Evolutionary conservation across 83 land plant species (phyloP).

Genomic region (Picea abies): DNA sequence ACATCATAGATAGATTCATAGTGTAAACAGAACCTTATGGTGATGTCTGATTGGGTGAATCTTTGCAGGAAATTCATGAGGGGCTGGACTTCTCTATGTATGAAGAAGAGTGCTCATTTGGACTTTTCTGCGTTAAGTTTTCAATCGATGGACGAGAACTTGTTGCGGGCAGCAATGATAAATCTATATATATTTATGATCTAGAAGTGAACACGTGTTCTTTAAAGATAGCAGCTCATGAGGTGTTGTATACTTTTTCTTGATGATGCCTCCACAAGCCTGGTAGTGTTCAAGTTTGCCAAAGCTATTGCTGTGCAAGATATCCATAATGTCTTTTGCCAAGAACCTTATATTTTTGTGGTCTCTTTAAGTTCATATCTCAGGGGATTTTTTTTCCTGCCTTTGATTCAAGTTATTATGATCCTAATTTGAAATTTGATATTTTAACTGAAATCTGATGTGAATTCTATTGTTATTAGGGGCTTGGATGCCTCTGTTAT

Average conservation of each 20-base stretch:
- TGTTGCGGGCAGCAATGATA: constrained; percentile 86
- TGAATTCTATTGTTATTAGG: not conserved
- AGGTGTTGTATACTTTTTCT: constrained; percentile 38
- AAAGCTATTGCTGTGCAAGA: not conserved
- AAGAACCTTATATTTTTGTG: not conserved
- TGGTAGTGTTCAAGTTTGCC: not conserved
- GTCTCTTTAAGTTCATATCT: no score
- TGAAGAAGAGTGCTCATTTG: constrained; percentile 61
- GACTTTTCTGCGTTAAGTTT: constrained; percentile 85
- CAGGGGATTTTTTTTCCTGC: no score
- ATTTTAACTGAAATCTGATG: no score
- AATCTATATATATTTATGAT: constrained; percentile 90
- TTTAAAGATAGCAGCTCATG: constrained; percentile 64
- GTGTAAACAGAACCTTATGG: not conserved
- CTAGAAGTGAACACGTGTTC: constrained; percentile 67
- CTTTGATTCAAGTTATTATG: not conserved
- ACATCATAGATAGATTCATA: not conserved
- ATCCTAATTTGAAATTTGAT: not conserved
- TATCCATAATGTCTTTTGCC: not conserved
- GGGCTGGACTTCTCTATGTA: constrained; percentile 74
- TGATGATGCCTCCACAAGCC: not conserved
- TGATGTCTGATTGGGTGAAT: constrained; percentile 5
- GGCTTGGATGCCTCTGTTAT: not conserved
- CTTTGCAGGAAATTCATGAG: constrained; percentile 89
- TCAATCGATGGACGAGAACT: constrained; percentile 91